Evolutionary conservation across 2,329 filamentous ascomycete genomes (phyloP), one percentile per base, ranked within the genome.

Genomic region (Aspergillus bombycis): DNA sequence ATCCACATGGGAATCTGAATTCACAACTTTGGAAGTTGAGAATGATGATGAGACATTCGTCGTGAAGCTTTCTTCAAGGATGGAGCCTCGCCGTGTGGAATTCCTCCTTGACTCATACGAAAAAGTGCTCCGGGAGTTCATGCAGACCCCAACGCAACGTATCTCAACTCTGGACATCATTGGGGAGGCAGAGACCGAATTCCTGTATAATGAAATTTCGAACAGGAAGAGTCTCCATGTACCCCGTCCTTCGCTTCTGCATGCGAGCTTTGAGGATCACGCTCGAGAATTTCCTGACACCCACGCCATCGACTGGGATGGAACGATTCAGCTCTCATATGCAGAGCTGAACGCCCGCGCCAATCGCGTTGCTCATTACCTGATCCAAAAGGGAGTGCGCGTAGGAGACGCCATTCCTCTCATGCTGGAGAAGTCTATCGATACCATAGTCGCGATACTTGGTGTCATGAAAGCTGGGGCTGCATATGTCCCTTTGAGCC

Each of bases 61-160:
- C 26, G 6, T 58, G 41, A 58, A 34, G 19, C 56, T 58, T 28
- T 46, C 56, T 19, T 58, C 41, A n/a, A 23, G n/a, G 21, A 58
- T 58, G 56, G 56, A 58, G n/a, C 56, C 56, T 14, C 56, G 56
- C 16, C 56, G 56, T 45, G 38, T 58, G 36, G 56, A 58, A 14
- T 58, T 58, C 41, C 41, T 58, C 28, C 23, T 58, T 14, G 53
- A 56, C 9, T 34, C 53, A 1, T 56, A 56, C 19, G 32, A 19
- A 16, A 41, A 23, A 3, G 53, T 56, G 16, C 30, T 56, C 34
- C 21, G 21, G 34, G 30, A 36, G 10, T 56, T 56, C 23, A 36
- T 56, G 53, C 32, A 56, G 32, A 36, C 8, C 23, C 53, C 53
- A n/a, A 56, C 19, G 53, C 30, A 36, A 26, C 21, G 19, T 6